Conservation (phyloP, 345 rosid genomes). For the Eucalyptus pauciflora region DNA sequence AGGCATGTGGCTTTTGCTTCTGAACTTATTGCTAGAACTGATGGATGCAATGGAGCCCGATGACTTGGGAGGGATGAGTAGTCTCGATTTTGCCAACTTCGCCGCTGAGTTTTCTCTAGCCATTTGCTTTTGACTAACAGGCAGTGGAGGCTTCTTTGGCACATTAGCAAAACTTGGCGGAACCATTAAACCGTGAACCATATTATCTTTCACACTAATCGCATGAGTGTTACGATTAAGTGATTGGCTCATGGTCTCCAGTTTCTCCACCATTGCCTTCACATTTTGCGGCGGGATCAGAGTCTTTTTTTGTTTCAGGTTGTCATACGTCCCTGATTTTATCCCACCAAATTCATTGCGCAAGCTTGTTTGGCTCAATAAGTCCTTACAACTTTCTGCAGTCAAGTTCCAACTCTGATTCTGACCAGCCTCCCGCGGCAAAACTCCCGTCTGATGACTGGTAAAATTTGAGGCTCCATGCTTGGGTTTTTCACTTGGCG, state of each 20-base stretch:
- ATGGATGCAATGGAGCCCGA: neutral
- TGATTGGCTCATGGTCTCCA: neutral
- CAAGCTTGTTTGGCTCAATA: neutral
- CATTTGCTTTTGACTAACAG: neutral
- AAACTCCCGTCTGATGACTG: neutral
- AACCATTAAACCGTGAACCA: conserved; percentile 6
- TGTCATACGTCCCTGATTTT: neutral
- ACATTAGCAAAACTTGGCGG: neutral
- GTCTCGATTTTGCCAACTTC: neutral
- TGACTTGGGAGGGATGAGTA: neutral
- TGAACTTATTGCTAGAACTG: neutral
- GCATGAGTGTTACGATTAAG: neutral
- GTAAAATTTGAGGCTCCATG: neutral
- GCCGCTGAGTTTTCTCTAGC: neutral
- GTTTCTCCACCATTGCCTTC: neutral
- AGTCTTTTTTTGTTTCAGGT: neutral
- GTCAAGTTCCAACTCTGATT: neutral
- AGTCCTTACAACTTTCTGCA: neutral
- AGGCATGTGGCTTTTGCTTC: neutral
- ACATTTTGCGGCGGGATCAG: neutral
- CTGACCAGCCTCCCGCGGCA: neutral
- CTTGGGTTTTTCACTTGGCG: neutral
- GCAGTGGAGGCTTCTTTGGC: neutral
- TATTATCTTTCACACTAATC: neutral
- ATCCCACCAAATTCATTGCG: neutral